Percentiles rank a stretch among this genome's conserved stretches.
These are phyloP conservation scores for Mycena rosella DNA, from an alignment of 768 basidiomycete species.

Conservation along the genomic window DNA sequence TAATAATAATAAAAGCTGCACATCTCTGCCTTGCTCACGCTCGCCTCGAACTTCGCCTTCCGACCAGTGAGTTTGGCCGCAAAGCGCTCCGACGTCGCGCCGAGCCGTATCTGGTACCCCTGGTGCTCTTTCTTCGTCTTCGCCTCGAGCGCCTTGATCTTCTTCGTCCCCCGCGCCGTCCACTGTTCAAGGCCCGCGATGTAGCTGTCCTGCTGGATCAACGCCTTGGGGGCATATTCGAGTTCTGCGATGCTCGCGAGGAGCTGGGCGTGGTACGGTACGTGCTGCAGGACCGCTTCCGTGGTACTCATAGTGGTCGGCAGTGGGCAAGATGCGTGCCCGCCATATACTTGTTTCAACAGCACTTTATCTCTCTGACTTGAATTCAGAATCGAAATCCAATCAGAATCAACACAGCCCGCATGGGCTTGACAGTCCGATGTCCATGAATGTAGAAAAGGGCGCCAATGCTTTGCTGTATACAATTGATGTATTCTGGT, in stretches of 20 bases:
- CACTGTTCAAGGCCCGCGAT: conserved; percentile 51
- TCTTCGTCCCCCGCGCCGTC: conserved; percentile 40
- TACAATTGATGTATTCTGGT: too few species aligned
- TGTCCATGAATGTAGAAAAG: too few species aligned
- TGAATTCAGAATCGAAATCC: too few species aligned
- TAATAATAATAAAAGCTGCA: conserved; percentile 32
- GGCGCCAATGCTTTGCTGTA: too few species aligned
- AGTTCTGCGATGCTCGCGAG: conserved; percentile 50
- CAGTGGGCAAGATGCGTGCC: background rate
- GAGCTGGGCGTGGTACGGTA: conserved; percentile 53
- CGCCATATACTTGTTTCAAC: background rate
- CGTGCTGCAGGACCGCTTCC: conserved; percentile 53
- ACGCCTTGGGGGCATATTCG: conserved; percentile 56
- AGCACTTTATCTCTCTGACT: too few species aligned
- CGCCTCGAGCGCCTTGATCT: conserved; percentile 45
- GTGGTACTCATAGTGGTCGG: conserved; percentile 42
- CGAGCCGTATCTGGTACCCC: conserved; percentile 55
- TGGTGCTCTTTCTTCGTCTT: conserved; percentile 60
- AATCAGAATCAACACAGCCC: background rate
- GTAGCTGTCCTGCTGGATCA: conserved; percentile 51
- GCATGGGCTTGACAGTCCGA: background rate
- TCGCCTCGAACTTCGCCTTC: conserved; percentile 57
- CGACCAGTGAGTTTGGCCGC: conserved; percentile 57
- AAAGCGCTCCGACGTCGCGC: conserved; percentile 54
- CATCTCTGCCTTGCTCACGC: conserved; percentile 60